These are phyloP conservation scores for Picea mariana DNA, from an alignment of 83 land plant genomes.

Conservation along the genomic window DNA sequence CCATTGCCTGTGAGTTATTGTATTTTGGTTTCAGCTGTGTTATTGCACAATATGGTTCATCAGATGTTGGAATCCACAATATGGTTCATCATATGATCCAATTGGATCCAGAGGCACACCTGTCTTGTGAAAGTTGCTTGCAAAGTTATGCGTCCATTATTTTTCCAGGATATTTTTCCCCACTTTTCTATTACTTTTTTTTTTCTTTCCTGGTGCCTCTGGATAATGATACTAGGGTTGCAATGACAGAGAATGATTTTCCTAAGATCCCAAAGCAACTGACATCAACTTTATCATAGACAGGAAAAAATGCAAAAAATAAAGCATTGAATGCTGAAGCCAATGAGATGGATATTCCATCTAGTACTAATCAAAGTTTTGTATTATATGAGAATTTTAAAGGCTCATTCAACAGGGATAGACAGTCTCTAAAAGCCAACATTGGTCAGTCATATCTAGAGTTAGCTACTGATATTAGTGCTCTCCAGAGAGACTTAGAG, in stretches of 20 bases:
- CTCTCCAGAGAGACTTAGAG: slow-evolving; percentile 49
- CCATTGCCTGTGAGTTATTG: not conserved
- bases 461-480: slow-evolving; percentile 44
- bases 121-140: slow-evolving; percentile 85
- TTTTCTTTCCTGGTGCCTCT: slow-evolving; percentile 83
- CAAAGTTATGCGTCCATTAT: slow-evolving; percentile 66
- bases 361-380: not conserved
- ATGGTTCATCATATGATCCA: slow-evolving; percentile 23
- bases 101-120: slow-evolving; percentile 77
- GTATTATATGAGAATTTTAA: slow-evolving; percentile 2
- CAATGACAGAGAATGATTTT: slow-evolving; percentile 76
- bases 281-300: slow-evolving; percentile 36
- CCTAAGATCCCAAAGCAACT: slow-evolving; percentile 80
- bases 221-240: slow-evolving; percentile 89
- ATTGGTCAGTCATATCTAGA: slow-evolving; percentile 26
- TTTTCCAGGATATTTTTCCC: slow-evolving; percentile 90
- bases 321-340: not conserved
- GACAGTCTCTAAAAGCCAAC: slow-evolving; percentile 18
- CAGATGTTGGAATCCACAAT: slow-evolving; percentile 65
- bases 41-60: slow-evolving; percentile 71
- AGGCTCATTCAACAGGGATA: slow-evolving; percentile 17
- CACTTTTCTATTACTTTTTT: slow-evolving; percentile 79
- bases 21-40: slow-evolving; percentile 72
- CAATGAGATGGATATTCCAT: not conserved
- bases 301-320: slow-evolving; percentile 10